These are phyloP conservation scores for Bjerkandera adusta DNA, from an alignment of 1,284 basidiomycete species.

Conservation along the genomic window DNA sequence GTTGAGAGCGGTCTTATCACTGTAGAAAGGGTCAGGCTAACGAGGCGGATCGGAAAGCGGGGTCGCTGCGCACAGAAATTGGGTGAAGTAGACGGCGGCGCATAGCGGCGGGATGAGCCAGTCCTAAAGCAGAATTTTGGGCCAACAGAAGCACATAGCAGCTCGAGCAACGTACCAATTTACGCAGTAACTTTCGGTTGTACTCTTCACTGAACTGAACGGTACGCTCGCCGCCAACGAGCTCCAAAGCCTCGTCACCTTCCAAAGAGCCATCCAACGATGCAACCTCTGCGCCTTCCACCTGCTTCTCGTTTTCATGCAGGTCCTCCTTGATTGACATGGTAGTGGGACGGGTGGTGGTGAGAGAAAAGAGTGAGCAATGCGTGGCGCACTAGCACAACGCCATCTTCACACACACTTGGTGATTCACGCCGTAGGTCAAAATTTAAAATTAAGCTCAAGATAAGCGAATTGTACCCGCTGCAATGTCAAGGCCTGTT, in stretches of 20 bases:
- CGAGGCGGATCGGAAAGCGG: neutral
- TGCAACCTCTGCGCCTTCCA: too few species aligned
- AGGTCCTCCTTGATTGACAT: too few species aligned
- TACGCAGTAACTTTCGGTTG: slow-evolving; percentile 50
- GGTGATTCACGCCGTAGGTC: too few species aligned
- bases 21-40: slow-evolving; percentile 20
- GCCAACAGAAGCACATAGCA: neutral
- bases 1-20: slow-evolving; percentile 66
- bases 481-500: too few species aligned
- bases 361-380: too few species aligned
- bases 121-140: slow-evolving; percentile 37
- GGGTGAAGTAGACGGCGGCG: slow-evolving; percentile 64
- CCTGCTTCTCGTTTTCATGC: too few species aligned
- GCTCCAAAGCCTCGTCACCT: slow-evolving; percentile 52
- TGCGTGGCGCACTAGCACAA: too few species aligned
- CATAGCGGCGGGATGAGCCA: slow-evolving; percentile 55
- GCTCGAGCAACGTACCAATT: slow-evolving; percentile 42
- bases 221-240: slow-evolving; percentile 51
- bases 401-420: too few species aligned
- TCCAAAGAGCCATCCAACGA: slow-evolving; percentile 32
- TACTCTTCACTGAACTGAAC: slow-evolving; percentile 58
- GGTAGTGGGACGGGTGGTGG: too few species aligned
- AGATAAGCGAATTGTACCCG: too few species aligned
- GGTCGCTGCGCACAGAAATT: slow-evolving; percentile 47
- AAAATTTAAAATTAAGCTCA: too few species aligned